These are phyloP conservation scores for Fusarium hostae DNA, from an alignment of 2,329 filamentous ascomycete species.

Conservation along the genomic window DNA sequence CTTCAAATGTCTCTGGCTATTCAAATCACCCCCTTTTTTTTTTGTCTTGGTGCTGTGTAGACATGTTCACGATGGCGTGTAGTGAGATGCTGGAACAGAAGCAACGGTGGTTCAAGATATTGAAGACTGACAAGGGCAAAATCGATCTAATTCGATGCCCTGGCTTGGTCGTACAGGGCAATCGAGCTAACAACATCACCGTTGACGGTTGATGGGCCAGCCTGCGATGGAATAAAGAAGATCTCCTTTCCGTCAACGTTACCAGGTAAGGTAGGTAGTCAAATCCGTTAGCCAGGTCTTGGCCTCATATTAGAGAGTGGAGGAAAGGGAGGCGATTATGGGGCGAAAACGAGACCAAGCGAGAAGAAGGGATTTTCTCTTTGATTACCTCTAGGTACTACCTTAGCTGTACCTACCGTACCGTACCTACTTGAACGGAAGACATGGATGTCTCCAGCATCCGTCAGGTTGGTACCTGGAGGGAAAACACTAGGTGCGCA, in stretches of 20 bases:
- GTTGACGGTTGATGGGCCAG: slow-evolving; percentile 31
- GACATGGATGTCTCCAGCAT: not conserved
- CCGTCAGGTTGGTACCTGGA: not conserved
- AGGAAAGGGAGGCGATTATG: slow-evolving; percentile 28
- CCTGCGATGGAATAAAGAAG: slow-evolving; percentile 11
- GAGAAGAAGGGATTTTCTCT: slow-evolving; percentile 4
- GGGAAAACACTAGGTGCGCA: not conserved
- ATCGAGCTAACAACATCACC: slow-evolving; percentile 29
- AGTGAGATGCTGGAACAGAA: not conserved
- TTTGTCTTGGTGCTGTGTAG: slow-evolving; percentile 9
- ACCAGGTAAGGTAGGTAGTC: not conserved
- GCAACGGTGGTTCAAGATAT: slow-evolving; percentile 4
- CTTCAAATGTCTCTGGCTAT: slow-evolving; percentile 14
- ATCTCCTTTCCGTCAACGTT: slow-evolving; percentile 15
- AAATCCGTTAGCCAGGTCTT: slow-evolving; percentile 13
- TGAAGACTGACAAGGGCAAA: slow-evolving; percentile 5
- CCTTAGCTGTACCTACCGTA: not conserved
- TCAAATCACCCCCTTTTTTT: slow-evolving; percentile 11
- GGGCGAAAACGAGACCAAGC: slow-evolving; percentile 14
- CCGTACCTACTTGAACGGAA: not conserved
- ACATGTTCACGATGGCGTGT: not conserved
- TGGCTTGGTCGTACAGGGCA: slow-evolving; percentile 35
- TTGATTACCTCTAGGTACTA: slow-evolving; percentile 13
- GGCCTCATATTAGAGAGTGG: slow-evolving; percentile 12
- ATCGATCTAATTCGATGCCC: slow-evolving; percentile 23